These are phyloP conservation scores for Cicer bijugum DNA, from an alignment of 306 rosid genomes.

Conservation along the genomic window DNA sequence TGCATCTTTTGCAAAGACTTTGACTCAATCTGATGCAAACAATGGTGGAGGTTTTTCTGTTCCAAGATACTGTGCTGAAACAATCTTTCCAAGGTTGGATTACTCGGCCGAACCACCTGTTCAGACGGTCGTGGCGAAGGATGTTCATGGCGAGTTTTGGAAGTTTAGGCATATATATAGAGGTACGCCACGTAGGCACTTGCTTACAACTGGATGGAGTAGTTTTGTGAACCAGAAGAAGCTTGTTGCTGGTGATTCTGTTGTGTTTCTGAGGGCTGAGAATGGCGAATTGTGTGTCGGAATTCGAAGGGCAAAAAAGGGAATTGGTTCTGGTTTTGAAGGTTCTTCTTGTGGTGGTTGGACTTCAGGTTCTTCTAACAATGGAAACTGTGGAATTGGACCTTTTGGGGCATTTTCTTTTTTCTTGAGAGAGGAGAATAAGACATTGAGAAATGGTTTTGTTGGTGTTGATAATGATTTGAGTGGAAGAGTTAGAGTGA, in stretches of 20 bases:
- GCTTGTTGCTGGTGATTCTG: conserved; percentile 92
- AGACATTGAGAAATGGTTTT: conserved; percentile 55
- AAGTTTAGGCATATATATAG: conserved; percentile 92
- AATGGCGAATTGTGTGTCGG: conserved; percentile 84
- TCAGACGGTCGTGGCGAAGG: conserved; percentile 87
- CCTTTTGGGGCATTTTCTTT: conserved; percentile 67
- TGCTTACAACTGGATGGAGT: conserved; percentile 97
- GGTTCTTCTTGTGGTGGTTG: conserved; percentile 57
- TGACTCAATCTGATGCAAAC: conserved; percentile 95
- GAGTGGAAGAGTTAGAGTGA: conserved; percentile 60
- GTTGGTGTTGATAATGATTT: conserved; percentile 48
- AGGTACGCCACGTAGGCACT: conserved; percentile 91
- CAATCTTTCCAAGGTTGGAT: conserved; percentile 87
- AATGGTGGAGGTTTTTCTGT: conserved; percentile 98
- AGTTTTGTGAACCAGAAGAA: conserved; percentile 93
- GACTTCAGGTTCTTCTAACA: conserved; percentile 54
- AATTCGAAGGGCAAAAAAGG: conserved; percentile 82
- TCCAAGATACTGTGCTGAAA: conserved; percentile 94
- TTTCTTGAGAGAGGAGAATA: conserved; percentile 71
- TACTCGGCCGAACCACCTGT: conserved; percentile 96
- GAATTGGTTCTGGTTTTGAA: conserved; percentile 56
- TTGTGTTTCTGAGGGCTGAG: conserved; percentile 83
- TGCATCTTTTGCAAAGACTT: conserved; percentile 85
- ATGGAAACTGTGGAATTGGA: conserved; percentile 44
- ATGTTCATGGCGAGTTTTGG: conserved; percentile 90